Conservation (phyloP, 768 basidiomycete species). For the Auricularia cornea region DNA sequence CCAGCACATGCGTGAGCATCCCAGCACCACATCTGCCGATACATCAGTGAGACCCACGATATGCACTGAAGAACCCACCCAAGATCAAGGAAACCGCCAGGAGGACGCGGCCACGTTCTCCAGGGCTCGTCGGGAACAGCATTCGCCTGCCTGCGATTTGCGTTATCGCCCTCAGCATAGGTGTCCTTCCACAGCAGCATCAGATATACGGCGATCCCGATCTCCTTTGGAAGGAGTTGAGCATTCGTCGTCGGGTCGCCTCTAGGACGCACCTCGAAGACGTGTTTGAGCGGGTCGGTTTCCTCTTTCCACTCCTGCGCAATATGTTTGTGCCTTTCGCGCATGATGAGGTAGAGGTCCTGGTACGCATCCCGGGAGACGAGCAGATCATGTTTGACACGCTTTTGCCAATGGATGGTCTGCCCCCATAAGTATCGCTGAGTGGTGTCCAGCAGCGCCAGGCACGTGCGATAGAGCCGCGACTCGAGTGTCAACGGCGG, state of each 20-base stretch:
- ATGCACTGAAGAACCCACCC: conserved; percentile 42
- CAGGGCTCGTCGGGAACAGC: conserved; percentile 37
- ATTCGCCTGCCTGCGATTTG: conserved; percentile 6
- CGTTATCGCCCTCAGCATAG: conserved; percentile 28
- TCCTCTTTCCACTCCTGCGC: conserved; percentile 69
- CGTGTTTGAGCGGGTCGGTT: conserved; percentile 84
- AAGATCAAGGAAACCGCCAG: conserved; percentile 81
- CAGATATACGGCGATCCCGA: conserved; percentile 88
- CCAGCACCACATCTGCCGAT: conserved; percentile 78
- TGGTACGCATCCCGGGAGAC: conserved; percentile 75
- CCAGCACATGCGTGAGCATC: conserved; percentile 79
- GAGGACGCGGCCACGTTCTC: conserved; percentile 69
- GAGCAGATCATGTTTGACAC: conserved; percentile 74
- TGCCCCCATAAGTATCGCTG: conserved; percentile 88
- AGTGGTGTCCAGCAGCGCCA: conserved; percentile 72
- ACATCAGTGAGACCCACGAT: conserved; percentile 1
- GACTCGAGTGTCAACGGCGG: conserved; percentile 44
- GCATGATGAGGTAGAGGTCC: conserved; percentile 81
- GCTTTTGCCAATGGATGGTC: conserved; percentile 75
- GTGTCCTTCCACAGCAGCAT: conserved; percentile 85
- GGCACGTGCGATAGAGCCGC: conserved; percentile 70
- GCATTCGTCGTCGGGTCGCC: neutral
- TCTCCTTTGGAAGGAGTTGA: conserved; percentile 48
- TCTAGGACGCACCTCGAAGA: conserved; percentile 62
- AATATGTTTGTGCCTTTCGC: conserved; percentile 73